Percentiles rank a stretch among this genome's conserved stretches.
These are phyloP conservation scores for Hypoxylon sp. DNA, from an alignment of 2,329 filamentous ascomycete species.

Conservation along the genomic window DNA sequence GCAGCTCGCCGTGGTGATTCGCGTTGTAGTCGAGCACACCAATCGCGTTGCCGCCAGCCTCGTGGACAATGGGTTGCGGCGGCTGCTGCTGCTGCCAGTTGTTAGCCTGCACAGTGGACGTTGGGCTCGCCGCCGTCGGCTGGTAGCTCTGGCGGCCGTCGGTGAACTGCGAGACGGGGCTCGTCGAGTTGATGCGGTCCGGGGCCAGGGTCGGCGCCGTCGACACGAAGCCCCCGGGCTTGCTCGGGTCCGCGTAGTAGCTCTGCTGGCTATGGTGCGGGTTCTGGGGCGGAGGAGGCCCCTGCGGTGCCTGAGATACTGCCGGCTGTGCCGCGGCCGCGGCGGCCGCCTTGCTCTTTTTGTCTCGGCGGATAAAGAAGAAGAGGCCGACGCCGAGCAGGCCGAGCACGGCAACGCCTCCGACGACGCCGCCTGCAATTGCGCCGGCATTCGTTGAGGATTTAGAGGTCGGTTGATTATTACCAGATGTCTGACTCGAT, in stretches of 20 bases:
- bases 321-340: conserved; percentile 30
- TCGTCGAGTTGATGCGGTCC: conserved; percentile 41
- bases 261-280: conserved; percentile 21
- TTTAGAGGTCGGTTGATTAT: conserved; percentile 28
- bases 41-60: conserved; percentile 48
- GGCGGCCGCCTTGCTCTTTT: conserved; percentile 40
- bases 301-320: no score
- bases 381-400: conserved; percentile 52
- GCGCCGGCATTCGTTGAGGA: conserved; percentile 49
- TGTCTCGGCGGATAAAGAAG: conserved; percentile 52
- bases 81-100: conserved; percentile 34
- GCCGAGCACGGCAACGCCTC: conserved; percentile 53
- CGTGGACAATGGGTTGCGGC: conserved; percentile 44
- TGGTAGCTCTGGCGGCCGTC: conserved; percentile 36
- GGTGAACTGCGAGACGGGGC: conserved; percentile 39
- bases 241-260: conserved; percentile 38
- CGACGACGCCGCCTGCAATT: conserved; percentile 57
- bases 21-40: conserved; percentile 43
- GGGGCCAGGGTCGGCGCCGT: conserved; percentile 28
- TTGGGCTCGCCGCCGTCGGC: conserved; percentile 40
- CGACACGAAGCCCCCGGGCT: conserved; percentile 39
- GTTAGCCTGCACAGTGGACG: conserved; percentile 37
- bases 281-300: no score
- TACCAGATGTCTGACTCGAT: neutral
- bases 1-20: conserved; percentile 51